Evolutionary conservation across 371 early-diverging fungal species (phyloP).

Genomic region (Syncephalis plumigaleata): DNA sequence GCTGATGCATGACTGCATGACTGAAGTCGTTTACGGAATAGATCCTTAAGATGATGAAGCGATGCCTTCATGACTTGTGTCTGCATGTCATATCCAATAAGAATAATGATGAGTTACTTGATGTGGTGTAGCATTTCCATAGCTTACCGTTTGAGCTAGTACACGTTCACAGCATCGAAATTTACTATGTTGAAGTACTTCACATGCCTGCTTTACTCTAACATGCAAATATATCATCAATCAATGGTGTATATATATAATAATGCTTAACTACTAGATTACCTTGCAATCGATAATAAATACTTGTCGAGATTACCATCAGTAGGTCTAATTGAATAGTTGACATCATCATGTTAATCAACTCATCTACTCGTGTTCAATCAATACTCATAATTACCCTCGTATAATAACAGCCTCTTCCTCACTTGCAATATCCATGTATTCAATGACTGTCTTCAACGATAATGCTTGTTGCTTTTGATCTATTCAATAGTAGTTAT

Average conservation of each 20-base stretch:
- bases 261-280: too few species aligned
- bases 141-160: slow-evolving; percentile 13
- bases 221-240: too few species aligned
- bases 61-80: slow-evolving; percentile 23
- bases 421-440: slow-evolving; percentile 48
- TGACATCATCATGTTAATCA: too few species aligned
- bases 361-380: too few species aligned
- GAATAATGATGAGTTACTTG: too few species aligned
- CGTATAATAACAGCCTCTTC: slow-evolving; percentile 43
- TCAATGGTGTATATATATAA: too few species aligned
- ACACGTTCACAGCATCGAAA: slow-evolving; percentile 23
- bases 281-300: too few species aligned
- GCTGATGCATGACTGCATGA: slow-evolving; percentile 4
- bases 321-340: too few species aligned
- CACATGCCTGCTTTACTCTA: slow-evolving; percentile 25
- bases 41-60: slow-evolving; percentile 21
- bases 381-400: slow-evolving; percentile 17
- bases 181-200: slow-evolving; percentile 22
- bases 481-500: slow-evolving; percentile 40
- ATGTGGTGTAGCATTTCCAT: slow-evolving; percentile 1
- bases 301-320: too few species aligned
- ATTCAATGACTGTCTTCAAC: slow-evolving; percentile 28
- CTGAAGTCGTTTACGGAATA: slow-evolving; percentile 29
- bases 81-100: too few species aligned
- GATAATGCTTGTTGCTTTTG: slow-evolving; percentile 31